Percentiles rank a stretch among this genome's conserved stretches.
Evolutionary conservation across 78 protist genomes (phyloP).

Genomic region (Dictyostelium purpureum): DNA sequence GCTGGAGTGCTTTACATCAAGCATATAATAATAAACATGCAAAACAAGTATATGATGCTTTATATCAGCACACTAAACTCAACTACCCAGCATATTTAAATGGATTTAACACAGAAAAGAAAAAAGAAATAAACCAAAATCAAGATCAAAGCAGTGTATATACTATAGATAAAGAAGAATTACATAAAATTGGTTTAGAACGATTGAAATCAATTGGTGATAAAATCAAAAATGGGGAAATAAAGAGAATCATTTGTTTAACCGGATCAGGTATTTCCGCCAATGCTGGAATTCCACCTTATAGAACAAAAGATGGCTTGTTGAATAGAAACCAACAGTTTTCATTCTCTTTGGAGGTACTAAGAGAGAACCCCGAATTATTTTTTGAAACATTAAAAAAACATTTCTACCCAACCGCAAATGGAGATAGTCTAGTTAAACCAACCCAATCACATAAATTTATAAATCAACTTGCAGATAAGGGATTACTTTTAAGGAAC

Average conservation of each 20-base stretch:
- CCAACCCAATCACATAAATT: slow-evolving; percentile 75
- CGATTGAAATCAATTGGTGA: not conserved
- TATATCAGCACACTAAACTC: not conserved
- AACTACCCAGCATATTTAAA: not conserved
- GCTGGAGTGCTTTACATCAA: slow-evolving; percentile 79
- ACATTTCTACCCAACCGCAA: slow-evolving; percentile 71
- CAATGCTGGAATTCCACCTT: slow-evolving; percentile 81
- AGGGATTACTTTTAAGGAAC: slow-evolving; percentile 56
- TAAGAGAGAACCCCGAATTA: slow-evolving; percentile 9
- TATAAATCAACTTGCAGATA: slow-evolving; percentile 24
- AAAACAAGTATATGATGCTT: not conserved
- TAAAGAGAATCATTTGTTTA: slow-evolving; percentile 55
- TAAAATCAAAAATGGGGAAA: slow-evolving; percentile 20
- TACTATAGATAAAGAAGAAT: not conserved
- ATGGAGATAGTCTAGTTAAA: not conserved
- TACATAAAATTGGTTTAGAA: slow-evolving; percentile 36
- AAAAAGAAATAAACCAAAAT: not conserved
- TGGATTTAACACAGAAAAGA: slow-evolving; percentile 39
- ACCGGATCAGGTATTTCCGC: slow-evolving; percentile 86
- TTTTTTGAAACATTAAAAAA: slow-evolving; percentile 6
- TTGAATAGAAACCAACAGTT: not conserved
- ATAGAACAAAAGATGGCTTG: slow-evolving; percentile 40
- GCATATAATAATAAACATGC: not conserved
- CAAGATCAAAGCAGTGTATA: not conserved
- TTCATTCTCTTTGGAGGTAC: slow-evolving; percentile 28